A percentile compares a stretch with the other conserved stretches of the same genome.
phyloP scores from a whole-genome alignment of 345 rosid genomes.

The Murraya koenigii region DNA sequence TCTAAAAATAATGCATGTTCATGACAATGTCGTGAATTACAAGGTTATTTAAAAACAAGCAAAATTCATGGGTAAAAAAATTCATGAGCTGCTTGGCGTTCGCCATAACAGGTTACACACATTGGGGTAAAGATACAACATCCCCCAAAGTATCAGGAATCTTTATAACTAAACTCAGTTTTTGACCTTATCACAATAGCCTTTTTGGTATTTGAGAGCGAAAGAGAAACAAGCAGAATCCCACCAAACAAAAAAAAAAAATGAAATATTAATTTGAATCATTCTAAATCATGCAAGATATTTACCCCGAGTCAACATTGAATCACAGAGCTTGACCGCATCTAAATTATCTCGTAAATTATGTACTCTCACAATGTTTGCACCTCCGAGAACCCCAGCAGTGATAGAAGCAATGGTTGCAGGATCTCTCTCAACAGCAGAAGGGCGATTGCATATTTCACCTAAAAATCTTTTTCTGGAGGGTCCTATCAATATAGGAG shows the following conservation, averaged over 20 bases:
- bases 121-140: background rate
- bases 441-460: conserved; percentile 58
- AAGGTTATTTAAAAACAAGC: background rate
- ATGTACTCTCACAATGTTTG: conserved; percentile 90
- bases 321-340: conserved; percentile 78
- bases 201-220: background rate
- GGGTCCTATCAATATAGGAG: conserved; percentile 76
- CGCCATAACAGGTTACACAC: background rate
- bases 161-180: background rate
- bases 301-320: conserved; percentile 43
- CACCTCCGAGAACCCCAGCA: conserved; percentile 68
- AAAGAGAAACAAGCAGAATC: background rate
- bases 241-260: background rate
- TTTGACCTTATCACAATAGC: background rate
- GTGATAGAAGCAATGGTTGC: conserved; percentile 77
- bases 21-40: background rate
- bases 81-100: background rate
- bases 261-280: background rate
- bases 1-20: too few relatives aligned
- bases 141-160: background rate
- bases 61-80: background rate
- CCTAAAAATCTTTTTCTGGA: conserved; percentile 88
- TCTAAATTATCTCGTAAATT: conserved; percentile 69
- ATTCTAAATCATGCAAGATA: background rate
- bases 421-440: conserved; percentile 76